Evolutionary conservation across 192 early-diverging fungal genomes (phyloP), one percentile per base, ranked within the genome.

Genomic region (Linnemannia zychae): DNA sequence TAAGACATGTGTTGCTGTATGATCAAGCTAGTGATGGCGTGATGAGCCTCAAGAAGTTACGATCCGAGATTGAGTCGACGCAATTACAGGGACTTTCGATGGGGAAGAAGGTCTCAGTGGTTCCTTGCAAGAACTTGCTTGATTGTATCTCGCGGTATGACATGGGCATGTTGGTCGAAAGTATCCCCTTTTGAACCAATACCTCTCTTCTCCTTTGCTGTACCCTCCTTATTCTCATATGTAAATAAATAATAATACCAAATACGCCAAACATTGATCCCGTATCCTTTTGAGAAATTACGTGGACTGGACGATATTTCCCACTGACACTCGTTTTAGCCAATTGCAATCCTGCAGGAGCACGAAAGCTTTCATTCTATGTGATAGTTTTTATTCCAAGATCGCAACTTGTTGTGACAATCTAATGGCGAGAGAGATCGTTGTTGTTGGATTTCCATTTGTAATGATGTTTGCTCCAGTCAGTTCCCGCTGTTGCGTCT

Each of bases 61-160:
- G 48, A 17, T 67, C 78, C 0, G 83, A 85, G 9, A 50, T 76
- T 4, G 48, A 49, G 28, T 16, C 66, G 48, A 48, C 52, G 24
- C 31, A 24, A 13, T 60, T 46, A 0, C 44, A 63, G 18, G 83
- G 44, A n/a, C 20, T n/a, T 0, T 66, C 74, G 7, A 28, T 79
- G 4, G 83, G 83, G 9, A 79, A 79, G 48, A 7, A 16, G 3
- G 63, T 79, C 0, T 46, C 66, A 9, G 49, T 79, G 33, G 76
- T 76, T 9, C 72, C 74, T 7, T 49, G 68, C 16, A 74, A 75
- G 37, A 33, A 6, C 2, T 40, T 85, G 50, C 38, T 85, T 22
- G 77, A 85, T 33, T 76, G 67, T 38, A 79, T 78, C 28, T 63
- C 75, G 1, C 68, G 72, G 50, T 84, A 74, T 37, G 76, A 84